Evolutionary conservation across 2,329 filamentous ascomycete species (phyloP), one percentile per base, ranked within the genome.

Genomic region (Helicocarpus griseus): DNA sequence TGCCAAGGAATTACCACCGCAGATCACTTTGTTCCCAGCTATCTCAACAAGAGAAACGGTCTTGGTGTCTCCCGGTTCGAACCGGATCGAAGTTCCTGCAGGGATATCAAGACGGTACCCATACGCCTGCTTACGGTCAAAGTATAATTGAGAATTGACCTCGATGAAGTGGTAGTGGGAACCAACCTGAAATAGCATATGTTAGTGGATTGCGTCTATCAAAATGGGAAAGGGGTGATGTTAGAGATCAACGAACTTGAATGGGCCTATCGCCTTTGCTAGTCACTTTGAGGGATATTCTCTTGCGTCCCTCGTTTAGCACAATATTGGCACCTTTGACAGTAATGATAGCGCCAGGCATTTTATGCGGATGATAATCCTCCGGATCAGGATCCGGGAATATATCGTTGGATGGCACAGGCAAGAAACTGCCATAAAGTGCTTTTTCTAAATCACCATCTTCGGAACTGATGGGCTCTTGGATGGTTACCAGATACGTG

Each of bases 141-240:
- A 97, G 55, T 87, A 81, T 48, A 97, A 78, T 66, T 87, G 81
- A 0, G 89, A 87, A 69, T 97, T 97, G n/a, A 83, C 86, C 73
- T 97, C 91, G 63, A 95, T 82, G 66, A 97, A 95, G 70, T 96
- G 91, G 68, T 95, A 97, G 70, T 97, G 91, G 29, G 89, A 95
- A 29, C 91, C 91, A 54, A 87, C 77, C 79, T 83, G 60, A 39
- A 21, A 13, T 8, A 38, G 41, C 6, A 21, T 29, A 24, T 13
- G 31, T 54, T 44, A 58, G 51, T 33, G 38, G 7, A 17, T 6
- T 8, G 11, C 29, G 9, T 13, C 40, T 24, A 17, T 38, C 5
- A 24, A 51, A 33, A 28, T 28, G 5, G 21, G 11, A 31, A 33
- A 19, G n/a, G 7, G 33, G 24, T 22, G n/a, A 17, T 22, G 17